Evolutionary conservation across 352 stramenopile species (phyloP).

Genomic region (Pythium vanterpoolii): DNA sequence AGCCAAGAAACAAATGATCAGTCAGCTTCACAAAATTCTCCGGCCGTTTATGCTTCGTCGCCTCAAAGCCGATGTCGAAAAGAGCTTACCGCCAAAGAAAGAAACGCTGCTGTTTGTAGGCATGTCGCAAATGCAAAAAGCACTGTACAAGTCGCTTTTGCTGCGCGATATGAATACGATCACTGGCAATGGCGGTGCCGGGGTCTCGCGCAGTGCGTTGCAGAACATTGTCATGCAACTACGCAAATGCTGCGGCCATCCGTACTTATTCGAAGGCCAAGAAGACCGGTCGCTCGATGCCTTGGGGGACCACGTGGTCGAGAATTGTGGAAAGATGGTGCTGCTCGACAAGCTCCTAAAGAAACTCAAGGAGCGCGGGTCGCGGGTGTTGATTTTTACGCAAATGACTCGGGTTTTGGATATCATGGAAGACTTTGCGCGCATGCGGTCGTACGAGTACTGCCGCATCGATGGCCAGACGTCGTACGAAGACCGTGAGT

Average conservation of each 20-base stretch:
- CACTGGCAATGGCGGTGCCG: slow-evolving; percentile 46
- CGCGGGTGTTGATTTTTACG: slow-evolving; percentile 90
- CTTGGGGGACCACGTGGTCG: slow-evolving; percentile 95
- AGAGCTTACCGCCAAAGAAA: slow-evolving; percentile 96
- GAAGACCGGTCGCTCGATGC: slow-evolving; percentile 94
- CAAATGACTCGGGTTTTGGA: slow-evolving; percentile 93
- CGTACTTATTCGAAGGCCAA: slow-evolving; percentile 93
- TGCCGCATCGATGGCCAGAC: slow-evolving; percentile 89
- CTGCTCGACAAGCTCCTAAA: slow-evolving; percentile 92
- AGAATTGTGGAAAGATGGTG: slow-evolving; percentile 98
- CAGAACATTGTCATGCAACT: slow-evolving; percentile 89
- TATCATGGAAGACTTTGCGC: slow-evolving; percentile 95
- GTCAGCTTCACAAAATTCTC: slow-evolving; percentile 84
- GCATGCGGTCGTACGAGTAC: slow-evolving; percentile 91
- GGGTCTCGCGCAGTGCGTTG: slow-evolving; percentile 74
- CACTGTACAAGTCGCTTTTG: slow-evolving; percentile 95
- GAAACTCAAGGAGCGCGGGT: slow-evolving; percentile 84
- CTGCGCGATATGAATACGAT: slow-evolving; percentile 94
- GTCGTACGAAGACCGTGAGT: slow-evolving; percentile 82
- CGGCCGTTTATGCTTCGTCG: slow-evolving; percentile 96
- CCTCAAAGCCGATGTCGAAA: slow-evolving; percentile 99
- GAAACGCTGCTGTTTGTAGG: slow-evolving; percentile 94
- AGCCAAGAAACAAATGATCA: slow-evolving; percentile 90
- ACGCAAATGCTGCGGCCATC: slow-evolving; percentile 89
- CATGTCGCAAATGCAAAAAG: slow-evolving; percentile 93